A percentile compares a stretch with the other conserved stretches of the same genome.
Evolutionary conservation across 176 grass and related monocot species (phyloP).

Genomic region (Microstegium vimineum): DNA sequence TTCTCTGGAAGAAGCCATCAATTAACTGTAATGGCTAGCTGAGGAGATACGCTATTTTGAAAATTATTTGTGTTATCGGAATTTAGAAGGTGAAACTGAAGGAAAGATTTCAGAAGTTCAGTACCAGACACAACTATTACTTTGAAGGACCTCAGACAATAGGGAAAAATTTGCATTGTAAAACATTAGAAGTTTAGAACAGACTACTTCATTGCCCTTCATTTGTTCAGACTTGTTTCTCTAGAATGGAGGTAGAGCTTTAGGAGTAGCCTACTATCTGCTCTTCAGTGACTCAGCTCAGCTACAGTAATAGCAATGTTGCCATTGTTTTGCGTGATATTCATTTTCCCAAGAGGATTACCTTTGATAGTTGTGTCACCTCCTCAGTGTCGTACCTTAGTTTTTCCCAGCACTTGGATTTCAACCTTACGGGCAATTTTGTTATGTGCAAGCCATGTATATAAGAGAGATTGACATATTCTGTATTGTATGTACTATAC

Average conservation of each 20-base stretch:
- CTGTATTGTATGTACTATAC: background rate
- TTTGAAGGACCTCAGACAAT: background rate
- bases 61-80: background rate
- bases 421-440: slow-evolving; percentile 10
- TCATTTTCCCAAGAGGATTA: slow-evolving; percentile 4
- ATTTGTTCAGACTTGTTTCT: background rate
- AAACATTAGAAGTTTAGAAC: slow-evolving; percentile 7
- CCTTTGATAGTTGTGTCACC: no score
- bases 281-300: background rate
- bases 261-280: background rate
- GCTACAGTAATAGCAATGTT: background rate
- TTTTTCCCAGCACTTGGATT: background rate
- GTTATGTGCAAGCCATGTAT: slow-evolving; percentile 2
- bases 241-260: background rate
- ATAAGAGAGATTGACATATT: background rate
- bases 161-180: background rate
- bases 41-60: background rate
- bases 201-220: background rate
- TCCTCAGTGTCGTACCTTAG: background rate
- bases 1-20: background rate
- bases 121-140: background rate
- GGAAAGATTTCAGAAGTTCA: background rate
- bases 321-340: background rate
- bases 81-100: background rate
- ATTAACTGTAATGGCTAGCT: background rate